Conservation (phyloP, 2,329 filamentous ascomycete genomes). For the Lasiodiplodia sp. region DNA sequence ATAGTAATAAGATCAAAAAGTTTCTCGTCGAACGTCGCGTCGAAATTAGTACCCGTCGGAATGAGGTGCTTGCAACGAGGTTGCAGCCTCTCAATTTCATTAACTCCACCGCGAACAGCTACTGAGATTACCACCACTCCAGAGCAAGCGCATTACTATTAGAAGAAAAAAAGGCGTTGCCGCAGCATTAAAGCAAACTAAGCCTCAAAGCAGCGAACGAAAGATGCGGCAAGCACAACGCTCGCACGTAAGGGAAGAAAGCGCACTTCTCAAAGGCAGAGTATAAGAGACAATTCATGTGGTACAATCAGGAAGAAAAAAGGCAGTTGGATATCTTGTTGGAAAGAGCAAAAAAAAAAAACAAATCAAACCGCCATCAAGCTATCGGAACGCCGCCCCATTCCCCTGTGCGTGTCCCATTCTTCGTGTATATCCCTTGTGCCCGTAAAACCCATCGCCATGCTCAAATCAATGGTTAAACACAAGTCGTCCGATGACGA, state of each 20-base stretch:
- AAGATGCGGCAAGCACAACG: neutral
- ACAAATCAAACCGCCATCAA: neutral
- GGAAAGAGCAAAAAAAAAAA: neutral
- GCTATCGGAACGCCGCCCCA: neutral
- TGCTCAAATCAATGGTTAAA: conserved; percentile 1
- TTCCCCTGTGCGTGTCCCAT: neutral
- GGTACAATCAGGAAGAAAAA: neutral
- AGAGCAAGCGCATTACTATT: too few species aligned
- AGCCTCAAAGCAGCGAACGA: neutral
- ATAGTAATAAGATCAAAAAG: neutral
- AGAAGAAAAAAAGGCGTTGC: too few species aligned
- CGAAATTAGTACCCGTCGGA: neutral
- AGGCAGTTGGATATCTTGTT: neutral
- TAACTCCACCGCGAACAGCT: too few species aligned
- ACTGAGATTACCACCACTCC: too few species aligned
- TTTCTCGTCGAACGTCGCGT: conserved; percentile 9
- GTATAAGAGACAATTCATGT: neutral
- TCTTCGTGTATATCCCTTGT: neutral
- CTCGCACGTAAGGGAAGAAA: neutral
- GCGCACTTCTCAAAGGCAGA: too few species aligned
- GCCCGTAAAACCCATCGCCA: neutral
- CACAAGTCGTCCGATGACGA: neutral
- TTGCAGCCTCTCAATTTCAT: too few species aligned
- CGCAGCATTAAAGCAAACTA: too few species aligned
- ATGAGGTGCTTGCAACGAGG: too few species aligned